A percentile compares a stretch with the other conserved stretches of the same genome.
phyloP scores from a whole-genome alignment of 2,329 filamentous ascomycete genomes.

The Myotisia sp. region DNA sequence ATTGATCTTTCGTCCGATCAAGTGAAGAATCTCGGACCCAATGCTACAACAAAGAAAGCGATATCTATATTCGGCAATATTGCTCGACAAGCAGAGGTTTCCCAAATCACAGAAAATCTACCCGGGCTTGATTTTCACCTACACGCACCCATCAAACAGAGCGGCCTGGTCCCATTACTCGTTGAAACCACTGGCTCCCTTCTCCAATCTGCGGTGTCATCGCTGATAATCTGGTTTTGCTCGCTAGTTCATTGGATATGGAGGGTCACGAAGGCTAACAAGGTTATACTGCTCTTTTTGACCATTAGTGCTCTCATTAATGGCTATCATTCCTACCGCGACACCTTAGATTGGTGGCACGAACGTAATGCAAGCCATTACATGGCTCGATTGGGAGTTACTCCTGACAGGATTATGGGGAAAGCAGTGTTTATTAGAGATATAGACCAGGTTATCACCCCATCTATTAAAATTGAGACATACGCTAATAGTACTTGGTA shows the following conservation, averaged over 20 bases:
- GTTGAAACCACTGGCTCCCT: constrained; percentile 60
- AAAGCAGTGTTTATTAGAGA: constrained; percentile 73
- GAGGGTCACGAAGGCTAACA: constrained; percentile 56
- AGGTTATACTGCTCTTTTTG: constrained; percentile 56
- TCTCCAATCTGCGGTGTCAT: constrained; percentile 58
- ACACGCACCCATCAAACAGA: constrained; percentile 45
- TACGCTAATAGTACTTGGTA: constrained; percentile 23
- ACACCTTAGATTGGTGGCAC: constrained; percentile 66
- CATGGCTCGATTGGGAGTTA: constrained; percentile 68
- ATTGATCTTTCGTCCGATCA: constrained; percentile 38
- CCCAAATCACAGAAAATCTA: constrained; percentile 25
- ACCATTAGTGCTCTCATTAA: constrained; percentile 58
- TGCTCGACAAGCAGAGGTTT: constrained; percentile 29
- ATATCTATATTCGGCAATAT: constrained; percentile 36
- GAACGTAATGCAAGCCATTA: constrained; percentile 68
- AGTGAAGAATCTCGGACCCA: constrained; percentile 32
- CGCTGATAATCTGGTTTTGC: constrained; percentile 63
- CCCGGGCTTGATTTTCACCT: constrained; percentile 22
- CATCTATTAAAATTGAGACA: constrained; percentile 18
- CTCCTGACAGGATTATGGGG: constrained; percentile 66
- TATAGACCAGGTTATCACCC: constrained; percentile 50
- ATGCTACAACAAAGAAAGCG: constrained; percentile 35
- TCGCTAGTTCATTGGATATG: constrained; percentile 51
- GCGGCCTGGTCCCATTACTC: constrained; percentile 53
- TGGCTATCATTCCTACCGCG: constrained; percentile 57